Percentiles rank a stretch among this genome's conserved stretches.
These are phyloP conservation scores for Baorangia bicolor DNA, from an alignment of 768 basidiomycete genomes.

Conservation along the genomic window DNA sequence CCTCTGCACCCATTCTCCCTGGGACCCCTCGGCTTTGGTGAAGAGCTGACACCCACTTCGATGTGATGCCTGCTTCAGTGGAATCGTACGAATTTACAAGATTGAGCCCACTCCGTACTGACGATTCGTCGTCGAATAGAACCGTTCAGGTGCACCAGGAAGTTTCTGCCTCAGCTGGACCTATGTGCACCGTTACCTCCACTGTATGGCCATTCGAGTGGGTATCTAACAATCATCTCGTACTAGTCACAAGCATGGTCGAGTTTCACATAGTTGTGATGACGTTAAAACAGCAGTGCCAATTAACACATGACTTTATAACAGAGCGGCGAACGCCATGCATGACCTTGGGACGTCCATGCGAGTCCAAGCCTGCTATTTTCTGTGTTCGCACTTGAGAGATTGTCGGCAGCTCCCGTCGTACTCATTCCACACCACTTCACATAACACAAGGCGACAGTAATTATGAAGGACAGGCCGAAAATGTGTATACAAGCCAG, in stretches of 20 bases:
- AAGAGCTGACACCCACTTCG: not conserved
- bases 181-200: not conserved
- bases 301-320: not conserved
- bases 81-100: not conserved
- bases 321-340: not conserved
- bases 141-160: not conserved
- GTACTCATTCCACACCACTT: not conserved
- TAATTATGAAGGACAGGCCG: constrained; percentile 1
- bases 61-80: not conserved
- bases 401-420: not conserved
- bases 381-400: not conserved
- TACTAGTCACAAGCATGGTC: not conserved
- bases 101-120: not conserved
- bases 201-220: not conserved
- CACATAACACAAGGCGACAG: not conserved
- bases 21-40: not conserved
- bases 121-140: not conserved
- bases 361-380: not conserved
- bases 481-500: constrained; percentile 12
- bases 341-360: not conserved
- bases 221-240: not conserved
- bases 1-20: constrained; percentile 5
- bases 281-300: not conserved
- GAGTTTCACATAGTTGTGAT: not conserved
- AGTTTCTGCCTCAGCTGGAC: not conserved